Conservation (phyloP, 164 flowering plant genomes). For the Stephania cephalantha region DNA sequence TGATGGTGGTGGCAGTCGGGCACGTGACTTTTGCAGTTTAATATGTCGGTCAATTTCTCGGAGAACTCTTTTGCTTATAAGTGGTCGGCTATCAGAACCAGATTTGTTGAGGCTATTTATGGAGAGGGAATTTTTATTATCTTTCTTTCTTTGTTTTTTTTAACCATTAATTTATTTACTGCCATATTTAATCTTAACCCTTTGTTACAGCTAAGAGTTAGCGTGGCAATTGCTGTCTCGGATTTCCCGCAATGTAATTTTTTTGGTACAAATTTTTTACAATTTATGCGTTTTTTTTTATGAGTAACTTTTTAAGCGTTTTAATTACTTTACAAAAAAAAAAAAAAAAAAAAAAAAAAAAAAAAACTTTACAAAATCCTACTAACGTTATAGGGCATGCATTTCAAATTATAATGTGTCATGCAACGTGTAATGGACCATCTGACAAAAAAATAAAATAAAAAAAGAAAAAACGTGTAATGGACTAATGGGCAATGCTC, state of each 20-base stretch:
- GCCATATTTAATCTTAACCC: neutral
- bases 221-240: conserved; percentile 6
- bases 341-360: no score
- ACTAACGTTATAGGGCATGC: no score
- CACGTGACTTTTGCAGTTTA: conserved; percentile 3
- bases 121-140: neutral
- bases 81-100: no score
- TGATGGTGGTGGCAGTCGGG: conserved; percentile 12
- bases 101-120: no score
- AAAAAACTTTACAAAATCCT: no score
- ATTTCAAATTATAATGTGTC: no score
- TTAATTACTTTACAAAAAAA: no score
- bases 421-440: no score
- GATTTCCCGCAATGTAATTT: neutral
- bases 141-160: neutral
- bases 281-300: no score
- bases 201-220: conserved; percentile 8
- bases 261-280: neutral
- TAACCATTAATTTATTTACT: neutral
- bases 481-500: no score
- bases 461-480: no score
- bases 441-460: no score
- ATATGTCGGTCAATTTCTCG: conserved; percentile 31
- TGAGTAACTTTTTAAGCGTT: neutral
- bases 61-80: conserved; percentile 1